A percentile compares a stretch with the other conserved stretches of the same genome.
These are phyloP conservation scores for Acanthamoeba divionensis DNA, from an alignment of 208 protist genomes.

Conservation along the genomic window DNA sequence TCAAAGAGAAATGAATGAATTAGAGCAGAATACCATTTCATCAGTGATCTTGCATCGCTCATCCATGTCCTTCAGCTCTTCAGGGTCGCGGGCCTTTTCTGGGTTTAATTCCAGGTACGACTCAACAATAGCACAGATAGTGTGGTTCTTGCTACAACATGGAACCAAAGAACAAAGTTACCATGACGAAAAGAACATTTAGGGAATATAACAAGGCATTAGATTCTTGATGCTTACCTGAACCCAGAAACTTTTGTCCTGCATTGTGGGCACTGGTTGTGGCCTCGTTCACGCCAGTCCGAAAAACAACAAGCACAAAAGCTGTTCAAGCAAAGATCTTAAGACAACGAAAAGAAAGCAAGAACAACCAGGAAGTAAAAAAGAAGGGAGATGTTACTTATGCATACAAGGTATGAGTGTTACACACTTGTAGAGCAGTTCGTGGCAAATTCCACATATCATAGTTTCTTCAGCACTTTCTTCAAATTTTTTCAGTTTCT, in stretches of 20 bases:
- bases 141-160: constrained; percentile 39
- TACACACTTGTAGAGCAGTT: constrained; percentile 61
- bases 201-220: not conserved
- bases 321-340: not conserved
- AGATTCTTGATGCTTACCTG: not conserved
- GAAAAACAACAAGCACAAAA: constrained; percentile 63
- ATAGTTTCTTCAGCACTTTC: constrained; percentile 28
- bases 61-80: constrained; percentile 62
- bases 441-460: constrained; percentile 62
- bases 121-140: constrained; percentile 55
- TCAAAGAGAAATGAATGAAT: not conserved
- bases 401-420: constrained; percentile 67
- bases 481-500: not conserved
- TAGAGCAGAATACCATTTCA: constrained; percentile 55
- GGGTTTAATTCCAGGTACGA: constrained; percentile 52
- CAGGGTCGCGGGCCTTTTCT: constrained; percentile 38
- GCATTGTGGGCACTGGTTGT: not conserved
- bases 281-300: constrained; percentile 47
- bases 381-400: constrained; percentile 5
- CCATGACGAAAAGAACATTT: not conserved
- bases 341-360: not conserved
- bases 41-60: constrained; percentile 60
- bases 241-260: not conserved
- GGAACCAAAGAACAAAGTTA: not conserved
- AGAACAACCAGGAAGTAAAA: not conserved